These are phyloP conservation scores for Chlamydomonas reinhardtii DNA, from an alignment of 163 green algal species.

Conservation along the genomic window DNA sequence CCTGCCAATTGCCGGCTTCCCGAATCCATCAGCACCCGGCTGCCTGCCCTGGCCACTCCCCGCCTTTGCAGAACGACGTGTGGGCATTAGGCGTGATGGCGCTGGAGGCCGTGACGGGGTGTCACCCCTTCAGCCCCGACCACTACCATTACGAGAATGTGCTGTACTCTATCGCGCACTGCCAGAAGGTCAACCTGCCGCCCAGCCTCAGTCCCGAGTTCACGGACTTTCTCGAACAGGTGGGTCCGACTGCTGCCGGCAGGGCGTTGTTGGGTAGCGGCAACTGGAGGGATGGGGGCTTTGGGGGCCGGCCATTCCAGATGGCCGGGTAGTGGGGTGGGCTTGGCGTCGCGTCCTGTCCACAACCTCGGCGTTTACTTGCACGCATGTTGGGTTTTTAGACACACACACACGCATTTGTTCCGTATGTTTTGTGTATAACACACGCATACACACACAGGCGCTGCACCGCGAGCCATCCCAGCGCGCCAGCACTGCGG, in stretches of 20 bases:
- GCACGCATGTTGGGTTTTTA: too few relatives aligned
- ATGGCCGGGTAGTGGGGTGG: background rate
- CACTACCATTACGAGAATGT: conserved; percentile 45
- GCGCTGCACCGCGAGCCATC: conserved; percentile 56
- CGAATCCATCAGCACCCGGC: too few relatives aligned
- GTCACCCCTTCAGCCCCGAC: conserved; percentile 62
- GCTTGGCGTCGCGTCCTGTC: background rate
- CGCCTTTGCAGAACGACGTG: conserved; percentile 62
- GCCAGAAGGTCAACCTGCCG: conserved; percentile 49
- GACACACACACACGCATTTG: background rate
- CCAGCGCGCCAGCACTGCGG: conserved; percentile 48
- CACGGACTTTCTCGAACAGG: conserved; percentile 44
- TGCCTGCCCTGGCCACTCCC: too few relatives aligned
- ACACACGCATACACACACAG: background rate
- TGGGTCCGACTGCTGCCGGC: too few relatives aligned
- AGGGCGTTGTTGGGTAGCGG: too few relatives aligned
- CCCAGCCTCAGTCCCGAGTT: conserved; percentile 40
- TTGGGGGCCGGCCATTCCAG: background rate
- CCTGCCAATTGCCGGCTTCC: too few relatives aligned
- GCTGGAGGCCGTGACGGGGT: conserved; percentile 60
- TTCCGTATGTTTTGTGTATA: too few relatives aligned
- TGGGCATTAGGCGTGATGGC: conserved; percentile 67
- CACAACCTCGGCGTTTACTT: too few relatives aligned
- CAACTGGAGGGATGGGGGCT: too few relatives aligned
- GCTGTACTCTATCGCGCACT: conserved; percentile 59